phyloP scores from a whole-genome alignment of 208 protist genomes.

The Balamuthia mandrillaris region DNA sequence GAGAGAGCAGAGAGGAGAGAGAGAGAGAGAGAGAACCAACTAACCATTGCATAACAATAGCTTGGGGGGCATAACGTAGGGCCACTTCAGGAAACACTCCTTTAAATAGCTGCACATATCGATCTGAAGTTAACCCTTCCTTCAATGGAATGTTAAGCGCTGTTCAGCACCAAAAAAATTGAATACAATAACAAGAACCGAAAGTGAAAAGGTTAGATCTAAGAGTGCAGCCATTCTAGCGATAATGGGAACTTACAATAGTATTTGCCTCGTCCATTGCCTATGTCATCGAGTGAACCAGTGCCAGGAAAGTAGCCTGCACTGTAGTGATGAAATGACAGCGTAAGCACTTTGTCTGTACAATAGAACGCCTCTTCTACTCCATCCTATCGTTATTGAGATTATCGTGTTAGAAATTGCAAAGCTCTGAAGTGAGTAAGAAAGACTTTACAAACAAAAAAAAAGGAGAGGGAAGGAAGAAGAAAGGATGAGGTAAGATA shows the following conservation, averaged over 20 bases:
- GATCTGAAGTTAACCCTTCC: constrained; percentile 78
- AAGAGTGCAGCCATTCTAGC: neutral
- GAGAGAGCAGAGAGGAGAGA: constrained; percentile 8
- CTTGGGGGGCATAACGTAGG: constrained; percentile 40
- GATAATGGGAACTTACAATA: constrained; percentile 56
- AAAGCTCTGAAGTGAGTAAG: neutral
- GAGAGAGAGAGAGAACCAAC: neutral
- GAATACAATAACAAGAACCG: too few relatives aligned
- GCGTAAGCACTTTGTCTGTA: constrained; percentile 88
- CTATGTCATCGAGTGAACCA: constrained; percentile 73
- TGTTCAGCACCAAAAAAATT: neutral
- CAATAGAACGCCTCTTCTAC: constrained; percentile 91
- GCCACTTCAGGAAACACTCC: constrained; percentile 58
- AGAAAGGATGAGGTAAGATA: constrained; percentile 41
- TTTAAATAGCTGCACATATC: constrained; percentile 72
- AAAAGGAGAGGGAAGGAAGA: constrained; percentile 91
- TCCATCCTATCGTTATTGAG: constrained; percentile 83
- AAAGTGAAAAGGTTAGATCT: too few relatives aligned
- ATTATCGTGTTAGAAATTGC: constrained; percentile 64
- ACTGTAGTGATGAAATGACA: constrained; percentile 90
- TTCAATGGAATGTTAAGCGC: constrained; percentile 64
- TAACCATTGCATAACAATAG: constrained; percentile 49
- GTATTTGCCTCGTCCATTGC: constrained; percentile 74
- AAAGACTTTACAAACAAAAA: neutral
- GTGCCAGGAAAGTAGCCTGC: constrained; percentile 86